Conservation (phyloP, 2,329 filamentous ascomycete genomes). For the Aspergillus pseudotamarii region DNA sequence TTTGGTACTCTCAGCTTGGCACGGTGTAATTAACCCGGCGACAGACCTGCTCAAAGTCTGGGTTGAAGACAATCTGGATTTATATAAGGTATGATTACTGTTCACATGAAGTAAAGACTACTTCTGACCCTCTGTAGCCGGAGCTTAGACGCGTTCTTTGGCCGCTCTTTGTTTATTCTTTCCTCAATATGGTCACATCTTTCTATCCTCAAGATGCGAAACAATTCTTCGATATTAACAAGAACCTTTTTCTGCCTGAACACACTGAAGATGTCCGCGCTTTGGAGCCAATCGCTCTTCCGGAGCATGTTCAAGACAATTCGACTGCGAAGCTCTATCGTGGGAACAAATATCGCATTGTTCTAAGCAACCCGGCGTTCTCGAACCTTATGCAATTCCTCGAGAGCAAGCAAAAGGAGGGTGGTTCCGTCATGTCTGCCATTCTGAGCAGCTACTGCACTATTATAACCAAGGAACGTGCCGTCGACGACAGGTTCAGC, state of each 20-base stretch:
- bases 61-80: slow-evolving; percentile 88
- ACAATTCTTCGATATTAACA: slow-evolving; percentile 71
- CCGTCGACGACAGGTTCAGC: slow-evolving; percentile 59
- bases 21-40: slow-evolving; percentile 3
- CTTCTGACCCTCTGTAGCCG: slow-evolving; percentile 55
- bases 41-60: slow-evolving; percentile 72
- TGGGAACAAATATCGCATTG: slow-evolving; percentile 84
- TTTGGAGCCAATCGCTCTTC: slow-evolving; percentile 73
- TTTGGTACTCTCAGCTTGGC: background rate
- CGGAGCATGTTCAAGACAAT: slow-evolving; percentile 78
- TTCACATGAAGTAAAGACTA: background rate
- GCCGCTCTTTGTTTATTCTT: slow-evolving; percentile 94
- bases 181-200: slow-evolving; percentile 74
- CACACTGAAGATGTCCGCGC: slow-evolving; percentile 79
- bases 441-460: slow-evolving; percentile 67
- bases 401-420: slow-evolving; percentile 80
- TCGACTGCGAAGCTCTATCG: slow-evolving; percentile 77
- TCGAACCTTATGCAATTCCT: slow-evolving; percentile 84
- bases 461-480: slow-evolving; percentile 62
- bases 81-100: slow-evolving; percentile 75
- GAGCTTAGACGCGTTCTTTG: slow-evolving; percentile 87
- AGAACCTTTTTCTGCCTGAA: slow-evolving; percentile 70
- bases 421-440: slow-evolving; percentile 75
- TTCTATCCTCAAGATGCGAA: slow-evolving; percentile 73
- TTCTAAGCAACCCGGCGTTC: slow-evolving; percentile 82